Evolutionary conservation across 2,329 filamentous ascomycete genomes (phyloP).

Genomic region (Verticillium nonalfalfae): DNA sequence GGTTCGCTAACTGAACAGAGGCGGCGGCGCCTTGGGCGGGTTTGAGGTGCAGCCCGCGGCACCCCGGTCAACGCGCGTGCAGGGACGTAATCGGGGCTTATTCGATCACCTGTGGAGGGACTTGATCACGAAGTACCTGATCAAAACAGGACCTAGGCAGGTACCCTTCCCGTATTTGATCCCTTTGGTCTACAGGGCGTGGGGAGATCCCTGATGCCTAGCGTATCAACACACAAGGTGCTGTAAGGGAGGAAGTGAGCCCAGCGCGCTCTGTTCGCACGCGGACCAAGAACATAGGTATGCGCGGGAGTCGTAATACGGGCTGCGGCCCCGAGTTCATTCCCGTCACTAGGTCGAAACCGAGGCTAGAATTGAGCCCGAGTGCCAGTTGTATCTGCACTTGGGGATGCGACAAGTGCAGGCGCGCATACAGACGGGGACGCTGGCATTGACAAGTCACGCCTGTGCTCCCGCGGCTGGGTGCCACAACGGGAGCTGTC

Average conservation of each 20-base stretch:
- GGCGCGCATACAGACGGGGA: neutral
- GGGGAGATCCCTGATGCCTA: neutral
- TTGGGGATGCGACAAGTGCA: neutral
- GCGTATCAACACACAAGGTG: neutral
- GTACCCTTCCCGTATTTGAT: conserved; percentile 1
- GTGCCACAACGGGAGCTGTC: neutral
- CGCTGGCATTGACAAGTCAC: neutral
- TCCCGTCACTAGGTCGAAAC: neutral
- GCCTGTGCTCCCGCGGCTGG: neutral
- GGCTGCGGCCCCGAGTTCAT: neutral
- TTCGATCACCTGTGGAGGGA: neutral
- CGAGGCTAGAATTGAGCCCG: neutral
- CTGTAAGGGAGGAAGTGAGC: neutral
- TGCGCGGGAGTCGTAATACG: neutral
- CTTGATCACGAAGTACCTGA: neutral
- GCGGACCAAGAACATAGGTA: neutral
- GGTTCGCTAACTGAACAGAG: neutral
- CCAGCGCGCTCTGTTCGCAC: neutral
- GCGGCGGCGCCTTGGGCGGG: neutral
- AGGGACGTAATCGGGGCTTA: neutral
- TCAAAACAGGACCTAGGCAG: neutral
- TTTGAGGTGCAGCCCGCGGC: neutral
- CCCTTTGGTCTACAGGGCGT: neutral
- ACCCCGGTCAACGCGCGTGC: neutral
- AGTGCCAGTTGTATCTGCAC: neutral